phyloP scores from a whole-genome alignment of 2,329 filamentous ascomycete genomes.

The Colletotrichum sp. region DNA sequence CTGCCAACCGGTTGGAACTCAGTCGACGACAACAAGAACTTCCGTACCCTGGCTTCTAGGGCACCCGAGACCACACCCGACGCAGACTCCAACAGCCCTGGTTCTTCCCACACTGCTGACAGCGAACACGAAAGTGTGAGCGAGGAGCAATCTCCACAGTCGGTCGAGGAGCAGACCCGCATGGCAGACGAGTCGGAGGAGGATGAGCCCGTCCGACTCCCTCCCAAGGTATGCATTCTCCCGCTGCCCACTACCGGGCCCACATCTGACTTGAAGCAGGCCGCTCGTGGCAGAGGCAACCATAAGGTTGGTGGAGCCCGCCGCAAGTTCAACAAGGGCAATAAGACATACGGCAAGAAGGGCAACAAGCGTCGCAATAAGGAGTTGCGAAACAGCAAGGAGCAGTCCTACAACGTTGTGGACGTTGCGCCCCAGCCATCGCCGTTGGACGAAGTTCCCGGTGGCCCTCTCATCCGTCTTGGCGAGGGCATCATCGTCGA shows the following conservation, averaged over 20 bases:
- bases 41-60: conserved; percentile 54
- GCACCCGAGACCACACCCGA: conserved; percentile 45
- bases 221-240: conserved; percentile 35
- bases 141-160: conserved; percentile 46
- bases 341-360: conserved; percentile 53
- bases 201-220: conserved; percentile 46
- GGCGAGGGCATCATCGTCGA: conserved; percentile 88
- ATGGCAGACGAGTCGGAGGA: conserved; percentile 66
- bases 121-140: conserved; percentile 59
- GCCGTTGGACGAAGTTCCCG: conserved; percentile 30
- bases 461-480: conserved; percentile 73
- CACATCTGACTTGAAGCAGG: conserved; percentile 8
- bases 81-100: conserved; percentile 50
- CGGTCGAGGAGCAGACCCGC: conserved; percentile 43
- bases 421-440: conserved; percentile 21
- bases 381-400: conserved; percentile 40
- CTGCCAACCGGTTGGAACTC: conserved; percentile 74
- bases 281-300: conserved; percentile 14
- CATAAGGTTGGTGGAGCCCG: conserved; percentile 31
- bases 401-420: conserved; percentile 32
- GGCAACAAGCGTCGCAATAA: conserved; percentile 52
- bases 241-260: background rate
- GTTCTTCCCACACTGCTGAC: conserved; percentile 47
- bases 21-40: conserved; percentile 62
- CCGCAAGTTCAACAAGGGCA: conserved; percentile 52